Percentiles rank a stretch among this genome's conserved stretches.
phyloP scores from a whole-genome alignment of 148 eudicot species.

The Rhododendron ovatum region DNA sequence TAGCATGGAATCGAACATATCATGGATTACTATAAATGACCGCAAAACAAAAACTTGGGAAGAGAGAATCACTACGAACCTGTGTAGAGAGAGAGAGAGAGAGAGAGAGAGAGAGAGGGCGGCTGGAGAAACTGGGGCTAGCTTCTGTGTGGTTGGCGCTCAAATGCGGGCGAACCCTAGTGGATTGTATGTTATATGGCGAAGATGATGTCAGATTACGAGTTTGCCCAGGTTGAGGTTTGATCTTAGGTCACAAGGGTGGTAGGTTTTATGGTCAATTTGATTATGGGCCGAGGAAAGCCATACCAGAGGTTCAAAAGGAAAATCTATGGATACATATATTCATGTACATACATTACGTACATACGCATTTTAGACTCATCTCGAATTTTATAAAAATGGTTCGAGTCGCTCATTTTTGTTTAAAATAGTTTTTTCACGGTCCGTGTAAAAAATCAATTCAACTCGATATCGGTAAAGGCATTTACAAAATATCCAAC shows the following conservation, averaged over 20 bases:
- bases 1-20: background rate
- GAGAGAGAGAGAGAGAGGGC: background rate
- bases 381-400: no score
- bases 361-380: no score
- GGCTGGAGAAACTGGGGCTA: background rate
- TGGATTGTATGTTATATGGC: background rate
- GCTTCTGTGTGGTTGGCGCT: background rate
- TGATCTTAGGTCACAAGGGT: background rate
- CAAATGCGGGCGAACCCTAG: background rate
- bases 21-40: background rate
- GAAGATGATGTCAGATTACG: background rate
- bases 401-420: no score
- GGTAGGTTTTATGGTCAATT: background rate
- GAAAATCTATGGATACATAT: no score
- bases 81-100: background rate
- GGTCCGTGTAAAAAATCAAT: no score
- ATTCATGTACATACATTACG: no score
- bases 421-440: no score
- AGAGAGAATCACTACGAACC: background rate
- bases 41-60: background rate
- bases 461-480: no score
- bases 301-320: background rate
- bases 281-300: background rate
- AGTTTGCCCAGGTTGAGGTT: background rate
- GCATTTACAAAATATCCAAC: no score